Evolutionary conservation across 352 stramenopile species (phyloP).

Genomic region (Phytophthora cactorum): DNA sequence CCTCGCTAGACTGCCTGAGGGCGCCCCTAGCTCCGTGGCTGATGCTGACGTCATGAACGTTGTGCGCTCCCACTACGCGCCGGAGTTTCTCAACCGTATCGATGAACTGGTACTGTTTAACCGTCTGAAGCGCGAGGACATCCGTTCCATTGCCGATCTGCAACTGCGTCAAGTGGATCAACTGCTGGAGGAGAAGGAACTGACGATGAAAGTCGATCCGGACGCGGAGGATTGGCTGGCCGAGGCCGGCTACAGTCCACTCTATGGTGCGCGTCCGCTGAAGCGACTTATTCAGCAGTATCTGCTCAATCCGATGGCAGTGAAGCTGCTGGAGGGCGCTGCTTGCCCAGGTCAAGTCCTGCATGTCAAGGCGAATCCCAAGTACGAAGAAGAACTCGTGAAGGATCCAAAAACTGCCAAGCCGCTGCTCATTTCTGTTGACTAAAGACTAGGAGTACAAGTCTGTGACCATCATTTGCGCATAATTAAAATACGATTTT

Average conservation of each 20-base stretch:
- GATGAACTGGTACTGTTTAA: slow-evolving; percentile 99
- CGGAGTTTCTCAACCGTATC: slow-evolving; percentile 99
- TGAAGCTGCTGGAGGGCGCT: slow-evolving; percentile 88
- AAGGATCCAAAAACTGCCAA: slow-evolving; percentile 45
- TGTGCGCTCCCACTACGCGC: slow-evolving; percentile 94
- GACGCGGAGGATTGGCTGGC: slow-evolving; percentile 93
- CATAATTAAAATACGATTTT: background rate
- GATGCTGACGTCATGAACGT: slow-evolving; percentile 90
- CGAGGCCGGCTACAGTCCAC: slow-evolving; percentile 94
- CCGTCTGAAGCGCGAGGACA: slow-evolving; percentile 89
- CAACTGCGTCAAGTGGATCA: slow-evolving; percentile 93
- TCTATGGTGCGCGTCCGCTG: slow-evolving; percentile 96
- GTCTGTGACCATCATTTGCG: background rate
- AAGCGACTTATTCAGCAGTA: slow-evolving; percentile 97
- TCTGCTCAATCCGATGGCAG: slow-evolving; percentile 94
- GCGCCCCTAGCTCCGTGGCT: slow-evolving; percentile 56
- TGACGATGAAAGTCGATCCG: slow-evolving; percentile 91
- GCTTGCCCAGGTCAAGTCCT: slow-evolving; percentile 83
- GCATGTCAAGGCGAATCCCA: slow-evolving; percentile 66
- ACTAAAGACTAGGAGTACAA: slow-evolving; percentile 10
- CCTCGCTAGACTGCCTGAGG: slow-evolving; percentile 60
- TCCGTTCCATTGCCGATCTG: slow-evolving; percentile 95
- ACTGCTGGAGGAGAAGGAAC: slow-evolving; percentile 92
- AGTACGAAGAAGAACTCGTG: slow-evolving; percentile 58
- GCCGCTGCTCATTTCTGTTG: slow-evolving; percentile 42